phyloP scores from a whole-genome alignment of 2,329 filamentous ascomycete species.

The Canariomyces notabilis region DNA sequence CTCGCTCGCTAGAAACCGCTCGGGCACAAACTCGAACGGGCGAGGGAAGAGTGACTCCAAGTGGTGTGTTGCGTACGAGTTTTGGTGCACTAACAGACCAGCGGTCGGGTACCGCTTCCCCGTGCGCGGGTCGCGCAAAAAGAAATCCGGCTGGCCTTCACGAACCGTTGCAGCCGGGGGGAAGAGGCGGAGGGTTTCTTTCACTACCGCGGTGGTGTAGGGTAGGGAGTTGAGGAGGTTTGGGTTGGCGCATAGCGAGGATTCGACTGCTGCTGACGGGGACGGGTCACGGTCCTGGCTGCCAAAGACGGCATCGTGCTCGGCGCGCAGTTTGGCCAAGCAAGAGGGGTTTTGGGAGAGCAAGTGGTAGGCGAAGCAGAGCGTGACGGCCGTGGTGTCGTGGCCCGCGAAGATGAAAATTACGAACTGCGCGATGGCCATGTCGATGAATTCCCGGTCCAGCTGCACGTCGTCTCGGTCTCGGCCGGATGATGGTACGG shows the following conservation, averaged over 20 bases:
- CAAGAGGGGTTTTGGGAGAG: constrained; percentile 22
- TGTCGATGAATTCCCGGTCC: constrained; percentile 6
- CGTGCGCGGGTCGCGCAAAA: constrained; percentile 38
- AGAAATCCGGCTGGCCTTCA: constrained; percentile 30
- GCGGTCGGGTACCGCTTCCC: constrained; percentile 38
- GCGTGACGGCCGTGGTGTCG: constrained; percentile 19
- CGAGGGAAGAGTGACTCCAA: constrained; percentile 35
- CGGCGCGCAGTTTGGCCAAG: constrained; percentile 25
- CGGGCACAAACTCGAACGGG: constrained; percentile 36
- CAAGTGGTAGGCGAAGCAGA: constrained; percentile 14
- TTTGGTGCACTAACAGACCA: constrained; percentile 28
- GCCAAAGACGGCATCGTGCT: constrained; percentile 42
- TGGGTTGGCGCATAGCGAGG: constrained; percentile 38
- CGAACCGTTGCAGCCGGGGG: constrained; percentile 43
- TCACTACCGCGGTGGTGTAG: constrained; percentile 48
- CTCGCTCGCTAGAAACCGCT: constrained; percentile 20
- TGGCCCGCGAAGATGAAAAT: constrained; percentile 16
- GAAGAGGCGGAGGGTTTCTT: constrained; percentile 49
- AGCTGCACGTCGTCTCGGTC: too few relatives aligned
- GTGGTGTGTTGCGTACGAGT: constrained; percentile 28
- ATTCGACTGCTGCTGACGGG: constrained; percentile 32
- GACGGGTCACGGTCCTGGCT: too few relatives aligned
- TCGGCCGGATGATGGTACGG: too few relatives aligned
- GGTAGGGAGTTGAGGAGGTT: constrained; percentile 45
- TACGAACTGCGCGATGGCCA: constrained; percentile 10